Percentiles rank a stretch among this genome's conserved stretches.
Conservation (phyloP, 2,329 filamentous ascomycete species). For the Mycosphaerella sp. region DNA sequence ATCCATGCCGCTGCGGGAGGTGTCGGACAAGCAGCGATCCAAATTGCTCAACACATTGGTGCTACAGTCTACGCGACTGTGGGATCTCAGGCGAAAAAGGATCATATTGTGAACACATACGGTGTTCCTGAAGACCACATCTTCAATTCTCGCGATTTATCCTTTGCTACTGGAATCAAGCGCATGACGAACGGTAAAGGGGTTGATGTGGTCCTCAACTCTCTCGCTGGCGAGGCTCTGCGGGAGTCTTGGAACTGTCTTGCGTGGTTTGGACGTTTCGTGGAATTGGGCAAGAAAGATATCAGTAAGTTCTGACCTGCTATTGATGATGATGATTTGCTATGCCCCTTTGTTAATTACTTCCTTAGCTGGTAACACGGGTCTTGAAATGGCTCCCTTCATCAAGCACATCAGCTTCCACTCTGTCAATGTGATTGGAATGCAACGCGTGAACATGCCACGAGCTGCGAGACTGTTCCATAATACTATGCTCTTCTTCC, state of each 20-base stretch:
- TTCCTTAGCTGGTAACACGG: conserved; percentile 8
- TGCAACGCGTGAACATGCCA: conserved; percentile 5
- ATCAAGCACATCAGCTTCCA: conserved; percentile 8
- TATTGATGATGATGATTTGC: neutral
- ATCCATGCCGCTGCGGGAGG: conserved; percentile 32
- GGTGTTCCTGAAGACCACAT: conserved; percentile 31
- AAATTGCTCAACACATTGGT: conserved; percentile 24
- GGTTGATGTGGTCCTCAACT: conserved; percentile 35
- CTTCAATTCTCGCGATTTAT: conserved; percentile 28
- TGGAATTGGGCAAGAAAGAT: conserved; percentile 26
- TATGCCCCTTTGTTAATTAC: neutral
- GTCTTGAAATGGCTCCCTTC: conserved; percentile 15
- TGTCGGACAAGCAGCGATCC: conserved; percentile 31
- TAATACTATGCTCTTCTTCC: conserved; percentile 5
- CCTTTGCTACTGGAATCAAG: conserved; percentile 28
- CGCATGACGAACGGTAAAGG: conserved; percentile 28
- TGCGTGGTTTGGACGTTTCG: conserved; percentile 31
- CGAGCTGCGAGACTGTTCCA: conserved; percentile 8
- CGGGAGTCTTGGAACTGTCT: conserved; percentile 25
- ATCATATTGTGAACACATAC: conserved; percentile 24
- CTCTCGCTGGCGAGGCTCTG: conserved; percentile 26
- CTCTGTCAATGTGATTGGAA: conserved; percentile 16
- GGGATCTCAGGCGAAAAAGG: conserved; percentile 26
- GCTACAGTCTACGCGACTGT: conserved; percentile 31
- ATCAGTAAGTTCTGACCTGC: neutral